Evolutionary conservation across 192 early-diverging fungal species (phyloP).

Genomic region (Rhizoclosmatium sp.): DNA sequence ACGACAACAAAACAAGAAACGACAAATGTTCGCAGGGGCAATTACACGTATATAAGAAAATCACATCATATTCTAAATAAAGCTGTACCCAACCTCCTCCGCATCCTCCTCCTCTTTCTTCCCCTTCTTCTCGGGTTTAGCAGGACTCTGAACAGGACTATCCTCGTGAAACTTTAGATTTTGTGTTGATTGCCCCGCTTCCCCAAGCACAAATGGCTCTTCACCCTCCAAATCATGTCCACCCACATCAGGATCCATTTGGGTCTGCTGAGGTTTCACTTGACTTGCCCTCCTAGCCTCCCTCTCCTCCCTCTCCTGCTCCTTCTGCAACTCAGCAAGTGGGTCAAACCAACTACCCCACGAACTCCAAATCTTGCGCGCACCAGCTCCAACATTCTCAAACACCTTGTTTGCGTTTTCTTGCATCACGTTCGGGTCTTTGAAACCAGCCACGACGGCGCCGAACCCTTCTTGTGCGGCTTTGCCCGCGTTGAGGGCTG

Average conservation of each 20-base stretch:
- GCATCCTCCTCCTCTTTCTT: neutral
- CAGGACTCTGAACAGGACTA: neutral
- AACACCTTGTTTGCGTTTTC: slow-evolving; percentile 25
- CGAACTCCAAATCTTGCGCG: slow-evolving; percentile 10
- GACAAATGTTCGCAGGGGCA: too few species aligned
- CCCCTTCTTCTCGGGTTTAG: neutral
- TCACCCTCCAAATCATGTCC: neutral
- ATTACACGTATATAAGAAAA: too few species aligned
- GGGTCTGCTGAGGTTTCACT: neutral
- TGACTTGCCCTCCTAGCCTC: neutral
- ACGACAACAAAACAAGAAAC: too few species aligned
- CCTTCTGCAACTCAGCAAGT: neutral
- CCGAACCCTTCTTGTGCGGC: slow-evolving; percentile 26
- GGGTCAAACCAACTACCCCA: slow-evolving; percentile 18
- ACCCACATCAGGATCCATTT: neutral
- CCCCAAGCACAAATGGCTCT: slow-evolving; percentile 24
- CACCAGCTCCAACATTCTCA: neutral
- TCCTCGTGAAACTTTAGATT: slow-evolving; percentile 30
- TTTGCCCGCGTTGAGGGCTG: neutral
- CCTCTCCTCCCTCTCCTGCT: neutral
- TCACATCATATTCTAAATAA: neutral
- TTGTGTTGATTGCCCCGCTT: neutral
- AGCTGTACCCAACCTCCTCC: slow-evolving; percentile 22
- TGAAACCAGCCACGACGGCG: slow-evolving; percentile 29
- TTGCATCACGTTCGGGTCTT: slow-evolving; percentile 22